Evolutionary conservation across 1,139 yeast species (phyloP), one percentile per base, ranked within the genome.

Genomic region (Lodderomyces elongisporus): DNA sequence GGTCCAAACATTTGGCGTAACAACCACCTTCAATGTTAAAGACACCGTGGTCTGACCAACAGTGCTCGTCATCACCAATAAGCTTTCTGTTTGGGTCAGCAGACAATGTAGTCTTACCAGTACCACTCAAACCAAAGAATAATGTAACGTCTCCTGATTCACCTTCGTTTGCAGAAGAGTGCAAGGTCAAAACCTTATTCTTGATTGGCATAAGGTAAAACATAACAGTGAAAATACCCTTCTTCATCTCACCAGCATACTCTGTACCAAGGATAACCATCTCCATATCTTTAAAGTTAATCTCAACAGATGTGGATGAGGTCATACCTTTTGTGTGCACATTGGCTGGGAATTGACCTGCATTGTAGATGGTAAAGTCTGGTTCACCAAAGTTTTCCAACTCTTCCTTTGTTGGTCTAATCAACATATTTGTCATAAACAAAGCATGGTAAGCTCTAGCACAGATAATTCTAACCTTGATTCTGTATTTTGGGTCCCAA

Each of bases 1-100:
- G 74, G 55, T 88, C 96, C 49, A 91, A 73, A 70, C 97, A 89
- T 69, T 91, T 91, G 57, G 97, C 97, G 72, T 91, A 91, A 73
- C 98, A 91, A 47, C 98, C 98, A 66, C 98, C 98, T 71, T 91
- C 98, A 56, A 91, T 89, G 78, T 91, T 91, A 80, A 91, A 91
- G 42, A 91, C 96, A 70, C 98, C 98, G 48, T 84, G 72, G 64
- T 91, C 95, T 23, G 96, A 85, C 98, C 98, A 91, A 71, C 97
- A 91, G 71, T 91, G 98, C 70, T 91, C 98, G 60, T 91, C 98
- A 60, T 91, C 98, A 63, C 98, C 98, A 57, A 91, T 91, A 62
- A 91, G 77, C 60, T 77, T 68, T 66, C 98, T 84, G 68, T 85
- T 74, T 43, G 96, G 96, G 61, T 91, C 98, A 39, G 97, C 97